Evolutionary conservation across 1,284 basidiomycete species (phyloP), one percentile per base, ranked within the genome.

Genomic region (Agroathelia rolfsii): DNA sequence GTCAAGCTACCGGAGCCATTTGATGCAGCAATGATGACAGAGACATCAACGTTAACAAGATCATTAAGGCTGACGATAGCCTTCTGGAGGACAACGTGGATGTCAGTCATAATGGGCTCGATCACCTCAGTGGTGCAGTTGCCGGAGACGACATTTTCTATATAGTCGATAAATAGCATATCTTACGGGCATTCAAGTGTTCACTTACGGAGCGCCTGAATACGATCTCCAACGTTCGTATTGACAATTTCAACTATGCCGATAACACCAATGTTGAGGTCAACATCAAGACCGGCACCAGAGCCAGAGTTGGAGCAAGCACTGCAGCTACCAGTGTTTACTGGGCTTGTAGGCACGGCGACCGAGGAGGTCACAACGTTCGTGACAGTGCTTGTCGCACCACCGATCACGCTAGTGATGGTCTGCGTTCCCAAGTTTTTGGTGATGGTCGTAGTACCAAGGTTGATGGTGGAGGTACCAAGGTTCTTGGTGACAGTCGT

Each of bases 61-160:
- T 35, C 45, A 34, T 61, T 40, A 23, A 67, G 40, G 14, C 51
- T 40, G 26, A 40, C 31, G 27, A 60, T 35, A 7, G 58, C 58
- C 12, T 30, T 40, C 24, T 37, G 35, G 19, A 66, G 35, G 22
- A 53, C 40, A 18, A 15, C 34, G 40, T 56, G 52, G 42, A 64
- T 51, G 12, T 54, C 38, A 12, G 37, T 28, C 28, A 58, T 40
- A 32, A 58, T 44, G 30, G 38, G 46, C 3, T 37, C 39, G 20
- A 65, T 25, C 12, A 41, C 38, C 9, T 49, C 48, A 20, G 50
- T 38, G 3, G 59, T 59, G 19, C 41, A 47, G 44, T 59, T 59
- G 13, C 23, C 23, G 14, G 35, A 28, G 7, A 20, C 28, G 22
- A 22, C 25, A 28, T 37, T 23, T 16, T 28, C 17, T 22, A 24